phyloP scores from a whole-genome alignment of 2,329 filamentous ascomycete genomes.

The Cladophialophora immunda region DNA sequence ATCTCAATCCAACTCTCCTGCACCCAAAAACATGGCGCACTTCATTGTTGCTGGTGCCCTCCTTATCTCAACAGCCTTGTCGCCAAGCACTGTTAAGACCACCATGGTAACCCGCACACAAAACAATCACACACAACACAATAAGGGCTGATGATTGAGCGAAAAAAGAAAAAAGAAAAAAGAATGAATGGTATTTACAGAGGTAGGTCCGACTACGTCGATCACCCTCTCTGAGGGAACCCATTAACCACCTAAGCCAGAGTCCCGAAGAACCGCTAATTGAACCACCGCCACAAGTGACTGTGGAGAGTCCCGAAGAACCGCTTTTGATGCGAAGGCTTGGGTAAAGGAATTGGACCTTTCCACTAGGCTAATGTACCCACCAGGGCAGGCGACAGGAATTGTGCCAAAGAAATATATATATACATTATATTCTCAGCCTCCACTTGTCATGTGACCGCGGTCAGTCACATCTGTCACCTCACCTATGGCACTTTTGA shows the following conservation, averaged over 20 bases:
- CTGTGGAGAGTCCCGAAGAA: constrained; percentile 1
- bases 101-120: not conserved
- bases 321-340: constrained; percentile 7
- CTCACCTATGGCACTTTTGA: no score
- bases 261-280: not conserved
- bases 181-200: not conserved
- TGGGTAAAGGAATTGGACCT: not conserved
- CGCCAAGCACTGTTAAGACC: not conserved
- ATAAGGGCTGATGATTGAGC: not conserved
- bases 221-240: not conserved
- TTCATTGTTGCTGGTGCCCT: not conserved
- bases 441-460: not conserved
- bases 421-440: not conserved
- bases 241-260: constrained; percentile 6
- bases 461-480: not conserved
- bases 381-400: not conserved
- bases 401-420: not conserved
- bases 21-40: constrained; percentile 6
- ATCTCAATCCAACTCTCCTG: not conserved
- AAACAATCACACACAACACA: not conserved
- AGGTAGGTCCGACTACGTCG: not conserved
- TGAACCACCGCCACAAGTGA: no score
- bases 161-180: not conserved
- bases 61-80: not conserved
- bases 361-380: not conserved